A percentile compares a stretch with the other conserved stretches of the same genome.
Evolutionary conservation across 2,329 filamentous ascomycete genomes (phyloP).

Genomic region (Diaporthe ilicicola): DNA sequence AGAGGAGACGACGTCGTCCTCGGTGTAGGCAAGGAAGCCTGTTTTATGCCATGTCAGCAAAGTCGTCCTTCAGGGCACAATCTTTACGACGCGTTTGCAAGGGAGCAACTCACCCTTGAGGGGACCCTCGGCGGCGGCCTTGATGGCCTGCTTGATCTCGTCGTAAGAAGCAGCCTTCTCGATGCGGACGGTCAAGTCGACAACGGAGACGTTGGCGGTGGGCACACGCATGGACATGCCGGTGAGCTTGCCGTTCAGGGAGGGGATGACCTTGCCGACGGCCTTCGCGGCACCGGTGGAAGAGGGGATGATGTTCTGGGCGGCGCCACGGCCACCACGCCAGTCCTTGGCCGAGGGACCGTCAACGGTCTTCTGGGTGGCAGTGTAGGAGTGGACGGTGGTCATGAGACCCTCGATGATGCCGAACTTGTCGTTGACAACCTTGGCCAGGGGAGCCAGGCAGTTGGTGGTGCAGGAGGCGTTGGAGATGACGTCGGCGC

Average conservation of each 20-base stretch:
- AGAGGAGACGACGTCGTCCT: slow-evolving; percentile 94
- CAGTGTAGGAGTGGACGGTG: slow-evolving; percentile 99
- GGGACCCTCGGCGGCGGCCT: slow-evolving; percentile 82
- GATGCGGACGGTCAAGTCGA: slow-evolving; percentile 93
- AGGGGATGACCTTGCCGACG: slow-evolving; percentile 99
- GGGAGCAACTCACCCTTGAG: slow-evolving; percentile 79
- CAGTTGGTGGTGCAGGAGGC: slow-evolving; percentile 99
- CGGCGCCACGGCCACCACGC: slow-evolving; percentile 98
- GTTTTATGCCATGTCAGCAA: slow-evolving; percentile 31
- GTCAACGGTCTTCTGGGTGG: slow-evolving; percentile 99
- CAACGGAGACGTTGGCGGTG: slow-evolving; percentile 98
- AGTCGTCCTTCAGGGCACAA: background rate
- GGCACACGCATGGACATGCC: slow-evolving; percentile 99
- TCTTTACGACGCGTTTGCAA: background rate
- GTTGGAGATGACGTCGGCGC: slow-evolving; percentile 95
- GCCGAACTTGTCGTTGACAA: slow-evolving; percentile 97
- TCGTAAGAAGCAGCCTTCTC: slow-evolving; percentile 91
- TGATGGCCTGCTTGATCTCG: slow-evolving; percentile 91
- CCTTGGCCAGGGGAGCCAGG: slow-evolving; percentile 98
- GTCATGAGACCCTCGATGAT: slow-evolving; percentile 99
- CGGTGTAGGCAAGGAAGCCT: slow-evolving; percentile 93
- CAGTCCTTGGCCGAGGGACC: slow-evolving; percentile 98
- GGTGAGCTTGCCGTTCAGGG: slow-evolving; percentile 98
- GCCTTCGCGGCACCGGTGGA: slow-evolving; percentile 99
- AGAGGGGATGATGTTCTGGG: slow-evolving; percentile 99